These are phyloP conservation scores for Podila verticillata DNA, from an alignment of 192 early-diverging fungal species.

Conservation along the genomic window DNA sequence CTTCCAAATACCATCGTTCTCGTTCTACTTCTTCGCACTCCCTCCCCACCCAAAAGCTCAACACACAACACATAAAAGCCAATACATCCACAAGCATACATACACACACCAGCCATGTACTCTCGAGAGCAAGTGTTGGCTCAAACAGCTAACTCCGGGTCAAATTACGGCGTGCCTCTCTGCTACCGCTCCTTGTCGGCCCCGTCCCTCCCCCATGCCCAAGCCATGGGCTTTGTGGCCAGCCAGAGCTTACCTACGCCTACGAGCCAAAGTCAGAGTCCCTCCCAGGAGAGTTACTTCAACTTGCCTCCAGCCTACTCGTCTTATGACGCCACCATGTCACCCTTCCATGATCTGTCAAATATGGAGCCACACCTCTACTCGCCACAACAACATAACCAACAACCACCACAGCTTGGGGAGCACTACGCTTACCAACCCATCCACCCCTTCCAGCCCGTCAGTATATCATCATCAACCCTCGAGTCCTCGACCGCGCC, in stretches of 20 bases:
- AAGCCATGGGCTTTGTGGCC: background rate
- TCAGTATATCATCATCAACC: conserved; percentile 3
- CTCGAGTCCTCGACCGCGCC: conserved; percentile 1
- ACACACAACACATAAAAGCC: too few species aligned
- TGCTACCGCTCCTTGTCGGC: conserved; percentile 23
- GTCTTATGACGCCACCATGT: too few species aligned
- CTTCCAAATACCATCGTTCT: too few species aligned
- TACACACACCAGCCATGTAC: too few species aligned
- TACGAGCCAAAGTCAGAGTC: too few species aligned
- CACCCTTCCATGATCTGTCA: too few species aligned
- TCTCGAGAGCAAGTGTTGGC: too few species aligned
- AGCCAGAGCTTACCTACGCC: background rate
- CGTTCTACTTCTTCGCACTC: too few species aligned
- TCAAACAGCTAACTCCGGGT: background rate
- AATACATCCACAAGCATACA: too few species aligned
- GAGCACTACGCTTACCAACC: conserved; percentile 11
- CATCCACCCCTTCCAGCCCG: conserved; percentile 25
- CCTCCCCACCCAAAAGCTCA: too few species aligned
- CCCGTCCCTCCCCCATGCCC: conserved; percentile 16
- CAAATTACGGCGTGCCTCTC: conserved; percentile 9
- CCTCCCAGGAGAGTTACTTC: too few species aligned
- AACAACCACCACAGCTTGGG: conserved; percentile 12
- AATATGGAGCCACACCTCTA: background rate
- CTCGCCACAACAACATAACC: conserved; percentile 12
- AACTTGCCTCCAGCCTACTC: too few species aligned